Evolutionary conservation across 106 monocot species (phyloP), one percentile per base, ranked within the genome.

Genomic region (Dendrobium nobile): DNA sequence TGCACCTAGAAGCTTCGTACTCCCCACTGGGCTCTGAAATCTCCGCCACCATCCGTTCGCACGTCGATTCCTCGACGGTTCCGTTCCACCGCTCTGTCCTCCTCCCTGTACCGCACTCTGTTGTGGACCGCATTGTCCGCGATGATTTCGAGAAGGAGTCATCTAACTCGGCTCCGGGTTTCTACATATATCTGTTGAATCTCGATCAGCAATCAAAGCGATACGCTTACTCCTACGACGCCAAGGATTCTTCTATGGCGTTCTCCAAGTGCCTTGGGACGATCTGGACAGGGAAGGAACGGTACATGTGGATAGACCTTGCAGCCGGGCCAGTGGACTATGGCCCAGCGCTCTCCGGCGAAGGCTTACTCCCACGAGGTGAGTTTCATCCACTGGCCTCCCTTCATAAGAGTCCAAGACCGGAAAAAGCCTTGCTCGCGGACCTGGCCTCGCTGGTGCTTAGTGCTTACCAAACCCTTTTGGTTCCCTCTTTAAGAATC

Each of bases 291-390:
- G 90, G 88, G 9, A 77, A 56, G 73, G 89, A 91, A 8, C 84
- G 94, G 44, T 98, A 98, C 67, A 4, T 92, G 2, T 98, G 97
- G 97, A 87, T 98, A 56, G 97, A 98, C 54, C 89, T 98, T 8
- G 86, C 86, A 0, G 97, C 97, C 0, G 97, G 97, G 0, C 97
- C 97, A 4, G 92, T 98, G 27, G 86, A 94, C 47, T 94, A 92
- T 41, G 97, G 97, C 9, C 97, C 97, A 4, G 89, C 89, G 4
- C 82, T 91, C 24, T 98, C 97, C 6, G 97, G 97, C 22, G 94
- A 98, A 0, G 97, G 97, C 1, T 77, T 91, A 47, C 89, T 97
- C 54, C 97, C 97, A 0, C 87, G 88, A 15, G 94, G 97, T 41
- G 97, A 97, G 54, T 97, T 94, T 77, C 94, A 98, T 83, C 92